Percentiles rank a stretch among this genome's conserved stretches.
phyloP scores from a whole-genome alignment of 2,329 filamentous ascomycete species.

The Cadophora luteo-olivacea region DNA sequence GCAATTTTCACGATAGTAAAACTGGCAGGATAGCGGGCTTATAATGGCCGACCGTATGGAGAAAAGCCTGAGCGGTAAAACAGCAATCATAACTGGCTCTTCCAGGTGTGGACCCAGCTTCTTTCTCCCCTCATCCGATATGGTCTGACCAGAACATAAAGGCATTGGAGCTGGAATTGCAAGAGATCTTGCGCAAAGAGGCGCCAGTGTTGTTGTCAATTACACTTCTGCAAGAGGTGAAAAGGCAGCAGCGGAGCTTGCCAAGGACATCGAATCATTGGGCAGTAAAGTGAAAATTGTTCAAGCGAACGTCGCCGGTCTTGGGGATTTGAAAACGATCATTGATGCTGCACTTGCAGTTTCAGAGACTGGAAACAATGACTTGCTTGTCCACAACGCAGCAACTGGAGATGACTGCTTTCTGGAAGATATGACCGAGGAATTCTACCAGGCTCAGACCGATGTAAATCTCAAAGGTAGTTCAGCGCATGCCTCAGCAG shows the following conservation, averaged over 20 bases:
- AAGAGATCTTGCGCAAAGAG: slow-evolving; percentile 53
- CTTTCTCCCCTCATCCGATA: neutral
- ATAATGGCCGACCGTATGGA: neutral
- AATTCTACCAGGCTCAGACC: slow-evolving; percentile 61
- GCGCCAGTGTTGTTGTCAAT: slow-evolving; percentile 47
- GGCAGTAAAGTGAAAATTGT: slow-evolving; percentile 27
- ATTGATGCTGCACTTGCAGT: slow-evolving; percentile 23
- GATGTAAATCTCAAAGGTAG: slow-evolving; percentile 53
- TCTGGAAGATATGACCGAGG: slow-evolving; percentile 51
- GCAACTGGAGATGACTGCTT: slow-evolving; percentile 25
- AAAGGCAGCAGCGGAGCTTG: slow-evolving; percentile 47
- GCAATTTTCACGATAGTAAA: neutral
- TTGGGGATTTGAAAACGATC: slow-evolving; percentile 21
- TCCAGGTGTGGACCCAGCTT: slow-evolving; percentile 10
- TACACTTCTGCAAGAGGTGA: slow-evolving; percentile 24
- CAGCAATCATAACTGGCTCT: slow-evolving; percentile 26
- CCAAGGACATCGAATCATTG: slow-evolving; percentile 31
- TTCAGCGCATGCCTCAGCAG: neutral
- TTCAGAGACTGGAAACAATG: slow-evolving; percentile 30
- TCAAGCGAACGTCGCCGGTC: slow-evolving; percentile 24
- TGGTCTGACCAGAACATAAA: slow-evolving; percentile 33
- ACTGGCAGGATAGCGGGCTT: neutral
- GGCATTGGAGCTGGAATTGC: slow-evolving; percentile 57
- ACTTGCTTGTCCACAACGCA: slow-evolving; percentile 44
- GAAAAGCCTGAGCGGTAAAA: slow-evolving; percentile 22